phyloP scores from a whole-genome alignment of 73 alveolate species.

The Diophrys sp. region DNA sequence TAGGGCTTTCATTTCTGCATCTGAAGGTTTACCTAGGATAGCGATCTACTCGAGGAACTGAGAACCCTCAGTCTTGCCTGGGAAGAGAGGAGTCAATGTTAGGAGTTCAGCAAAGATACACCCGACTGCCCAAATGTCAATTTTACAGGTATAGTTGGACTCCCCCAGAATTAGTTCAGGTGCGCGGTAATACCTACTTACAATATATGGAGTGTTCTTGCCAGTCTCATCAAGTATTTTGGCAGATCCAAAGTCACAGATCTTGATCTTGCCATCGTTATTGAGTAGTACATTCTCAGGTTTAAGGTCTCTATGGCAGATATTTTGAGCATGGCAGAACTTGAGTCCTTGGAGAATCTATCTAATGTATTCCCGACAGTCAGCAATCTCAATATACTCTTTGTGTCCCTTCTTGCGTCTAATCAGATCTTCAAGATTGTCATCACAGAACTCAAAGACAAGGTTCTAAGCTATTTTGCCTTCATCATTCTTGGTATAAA shows the following conservation, averaged over 20 bases:
- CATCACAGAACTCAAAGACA: slow-evolving; percentile 88
- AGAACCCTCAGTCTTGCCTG: slow-evolving; percentile 70
- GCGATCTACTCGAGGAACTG: slow-evolving; percentile 57
- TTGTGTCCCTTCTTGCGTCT: slow-evolving; percentile 49
- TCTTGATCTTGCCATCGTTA: slow-evolving; percentile 58
- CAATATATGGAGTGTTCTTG: slow-evolving; percentile 70
- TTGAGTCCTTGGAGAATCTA: slow-evolving; percentile 70
- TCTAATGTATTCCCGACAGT: slow-evolving; percentile 48
- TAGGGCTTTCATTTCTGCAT: slow-evolving; percentile 20
- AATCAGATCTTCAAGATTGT: slow-evolving; percentile 79
- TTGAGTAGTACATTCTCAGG: slow-evolving; percentile 71
- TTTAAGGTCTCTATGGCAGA: slow-evolving; percentile 67
- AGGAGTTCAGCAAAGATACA: slow-evolving; percentile 65
- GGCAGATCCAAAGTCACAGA: slow-evolving; percentile 66
- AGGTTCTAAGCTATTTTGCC: slow-evolving; percentile 86
- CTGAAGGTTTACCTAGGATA: slow-evolving; percentile 49
- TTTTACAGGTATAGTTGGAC: slow-evolving; percentile 54
- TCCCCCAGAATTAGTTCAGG: slow-evolving; percentile 76
- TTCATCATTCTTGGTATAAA: slow-evolving; percentile 84
- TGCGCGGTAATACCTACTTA: slow-evolving; percentile 71
- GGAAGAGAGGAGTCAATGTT: slow-evolving; percentile 59
- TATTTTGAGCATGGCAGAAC: slow-evolving; percentile 55
- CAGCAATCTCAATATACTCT: slow-evolving; percentile 52
- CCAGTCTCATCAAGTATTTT: slow-evolving; percentile 44
- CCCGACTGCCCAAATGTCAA: slow-evolving; percentile 74